Evolutionary conservation across 768 basidiomycete genomes (phyloP).

Genomic region (Tulasnella sp.): DNA sequence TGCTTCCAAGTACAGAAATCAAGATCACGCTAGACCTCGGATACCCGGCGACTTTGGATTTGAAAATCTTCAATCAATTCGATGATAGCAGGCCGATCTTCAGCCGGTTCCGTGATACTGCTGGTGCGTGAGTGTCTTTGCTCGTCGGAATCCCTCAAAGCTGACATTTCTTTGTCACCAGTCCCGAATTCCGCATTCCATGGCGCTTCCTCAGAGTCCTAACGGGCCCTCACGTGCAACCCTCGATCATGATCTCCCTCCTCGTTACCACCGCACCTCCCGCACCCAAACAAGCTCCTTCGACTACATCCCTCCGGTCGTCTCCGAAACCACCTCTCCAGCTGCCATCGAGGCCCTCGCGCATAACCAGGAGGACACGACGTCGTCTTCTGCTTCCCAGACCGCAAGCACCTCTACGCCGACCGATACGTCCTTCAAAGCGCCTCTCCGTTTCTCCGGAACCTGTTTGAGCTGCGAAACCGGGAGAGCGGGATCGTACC

Average conservation of each 20-base stretch:
- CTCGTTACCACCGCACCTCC: not conserved
- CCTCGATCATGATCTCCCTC: not conserved
- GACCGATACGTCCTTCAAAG: constrained; percentile 18
- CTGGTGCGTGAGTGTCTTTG: not conserved
- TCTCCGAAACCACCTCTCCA: constrained; percentile 17
- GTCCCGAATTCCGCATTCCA: not conserved
- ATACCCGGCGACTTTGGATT: not conserved
- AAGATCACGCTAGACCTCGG: not conserved
- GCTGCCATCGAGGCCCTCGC: constrained; percentile 10
- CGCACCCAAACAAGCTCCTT: not conserved
- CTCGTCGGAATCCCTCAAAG: too few relatives aligned
- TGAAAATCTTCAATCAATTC: not conserved
- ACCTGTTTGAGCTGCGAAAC: not conserved
- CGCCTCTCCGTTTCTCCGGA: not conserved
- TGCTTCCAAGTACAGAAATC: not conserved
- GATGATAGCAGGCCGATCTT: not conserved
- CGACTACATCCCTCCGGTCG: not conserved
- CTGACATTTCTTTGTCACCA: not conserved
- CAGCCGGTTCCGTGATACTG: not conserved
- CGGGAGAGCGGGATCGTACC: not conserved
- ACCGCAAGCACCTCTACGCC: constrained; percentile 13
- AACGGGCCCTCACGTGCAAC: not conserved
- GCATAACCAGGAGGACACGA: constrained; percentile 15
- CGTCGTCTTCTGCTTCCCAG: constrained; percentile 20
- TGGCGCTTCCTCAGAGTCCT: not conserved